Percentiles rank a stretch among this genome's conserved stretches.
These are phyloP conservation scores for Botryotinia globosa DNA, from an alignment of 2,329 filamentous ascomycete species.

Conservation along the genomic window DNA sequence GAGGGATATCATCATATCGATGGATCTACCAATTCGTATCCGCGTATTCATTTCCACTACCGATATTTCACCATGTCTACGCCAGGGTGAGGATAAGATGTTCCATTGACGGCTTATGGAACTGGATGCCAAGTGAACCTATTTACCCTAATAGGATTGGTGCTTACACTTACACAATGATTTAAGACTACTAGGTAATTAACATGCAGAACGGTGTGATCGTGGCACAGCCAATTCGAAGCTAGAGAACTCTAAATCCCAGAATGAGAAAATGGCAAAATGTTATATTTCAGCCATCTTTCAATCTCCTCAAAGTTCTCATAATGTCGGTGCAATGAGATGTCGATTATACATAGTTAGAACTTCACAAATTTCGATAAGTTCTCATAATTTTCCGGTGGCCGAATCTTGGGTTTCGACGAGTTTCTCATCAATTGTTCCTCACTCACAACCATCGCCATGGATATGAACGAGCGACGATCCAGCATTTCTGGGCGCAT, in stretches of 20 bases:
- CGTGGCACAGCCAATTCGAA: neutral
- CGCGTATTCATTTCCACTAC: neutral
- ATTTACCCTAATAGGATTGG: neutral
- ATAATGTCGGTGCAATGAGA: neutral
- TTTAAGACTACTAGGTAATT: neutral
- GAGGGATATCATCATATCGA: neutral
- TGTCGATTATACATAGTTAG: neutral
- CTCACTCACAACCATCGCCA: neutral
- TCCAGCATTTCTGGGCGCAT: slow-evolving; percentile 5
- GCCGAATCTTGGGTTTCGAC: neutral
- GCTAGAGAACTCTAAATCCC: neutral
- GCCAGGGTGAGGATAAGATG: neutral
- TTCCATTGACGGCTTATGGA: neutral
- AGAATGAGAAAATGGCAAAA: neutral
- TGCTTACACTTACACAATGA: neutral
- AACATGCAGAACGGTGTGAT: neutral
- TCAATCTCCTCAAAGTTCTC: neutral
- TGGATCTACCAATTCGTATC: neutral
- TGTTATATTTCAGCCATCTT: neutral
- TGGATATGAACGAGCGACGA: neutral
- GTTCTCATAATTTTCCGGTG: neutral
- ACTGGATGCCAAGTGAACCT: neutral
- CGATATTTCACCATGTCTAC: neutral
- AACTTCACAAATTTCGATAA: neutral
- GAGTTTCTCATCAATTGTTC: neutral